Evolutionary conservation across 768 basidiomycete species (phyloP), one percentile per base, ranked within the genome.

Genomic region (Trametes sanguinea): DNA sequence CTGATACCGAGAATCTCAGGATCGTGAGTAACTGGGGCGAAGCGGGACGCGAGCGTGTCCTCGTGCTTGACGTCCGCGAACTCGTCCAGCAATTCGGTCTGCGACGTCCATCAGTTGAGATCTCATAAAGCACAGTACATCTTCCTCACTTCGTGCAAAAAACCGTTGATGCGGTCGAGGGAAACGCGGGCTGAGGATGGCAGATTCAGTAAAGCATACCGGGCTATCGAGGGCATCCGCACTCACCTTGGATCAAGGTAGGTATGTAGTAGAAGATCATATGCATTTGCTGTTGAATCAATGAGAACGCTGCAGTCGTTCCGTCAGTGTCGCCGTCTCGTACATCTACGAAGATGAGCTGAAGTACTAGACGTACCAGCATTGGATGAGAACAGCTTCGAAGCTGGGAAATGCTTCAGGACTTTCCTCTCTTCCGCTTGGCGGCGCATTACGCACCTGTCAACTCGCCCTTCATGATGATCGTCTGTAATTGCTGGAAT

Each of bases 301-400:
- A 76, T 51, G 84, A 80, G 66, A 91, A 89, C 22, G 88, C 83
- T 51, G 14, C 4, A 2, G 16, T 80, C 85, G 81, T 58, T 80
- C 81, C 10, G 79, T 13, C 79, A 68, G n/a, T 83, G 83, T 22
- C 22, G 11, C 83, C 81, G n/a, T 69, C 75, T 4, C 22, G 14
- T n/a, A 37, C 42, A 29, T 14, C 50, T 47, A 61, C 30, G 55
- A 35, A 17, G 43, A 59, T 55, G 48, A 50, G 22, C 22, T 37
- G 6, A 37, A 37, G 35, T 37, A 11, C 6, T 37, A 37, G 35
- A 17, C 60, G 40, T 51, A 72, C 72, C 59, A 13, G 73, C 60
- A 60, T 74, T 75, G 2, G 76, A 70, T 13, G 75, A 75, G 66
- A 78, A 78, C 35, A 78, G 72, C 11, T 56, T 69, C 5, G 76